These are phyloP conservation scores for Fusarium neocosmosporiellum DNA, from an alignment of 2,329 filamentous ascomycete species.

Conservation along the genomic window DNA sequence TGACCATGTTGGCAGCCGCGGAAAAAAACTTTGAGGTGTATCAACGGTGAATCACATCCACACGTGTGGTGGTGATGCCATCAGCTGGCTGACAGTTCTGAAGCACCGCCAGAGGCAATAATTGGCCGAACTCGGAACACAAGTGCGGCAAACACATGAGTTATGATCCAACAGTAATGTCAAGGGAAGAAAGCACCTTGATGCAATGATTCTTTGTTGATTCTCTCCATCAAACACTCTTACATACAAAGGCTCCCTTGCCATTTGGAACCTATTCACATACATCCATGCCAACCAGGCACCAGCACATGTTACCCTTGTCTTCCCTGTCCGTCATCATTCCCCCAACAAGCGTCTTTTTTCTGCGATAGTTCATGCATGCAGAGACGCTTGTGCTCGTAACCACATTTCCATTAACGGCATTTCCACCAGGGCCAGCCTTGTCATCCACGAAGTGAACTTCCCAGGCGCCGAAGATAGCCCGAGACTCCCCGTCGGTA, in stretches of 20 bases:
- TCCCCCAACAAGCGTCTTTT: slow-evolving; percentile 8
- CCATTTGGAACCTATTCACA: not conserved
- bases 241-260: slow-evolving; percentile 1
- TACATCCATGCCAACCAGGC: not conserved
- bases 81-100: slow-evolving; percentile 4
- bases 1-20: not conserved
- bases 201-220: slow-evolving; percentile 18
- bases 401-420: slow-evolving; percentile 8
- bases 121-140: not conserved
- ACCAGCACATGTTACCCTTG: not conserved
- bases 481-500: not conserved
- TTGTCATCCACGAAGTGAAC: not conserved
- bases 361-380: slow-evolving; percentile 1
- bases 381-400: slow-evolving; percentile 12
- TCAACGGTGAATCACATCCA: slow-evolving; percentile 4
- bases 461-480: not conserved
- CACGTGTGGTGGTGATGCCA: not conserved
- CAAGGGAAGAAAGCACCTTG: not conserved
- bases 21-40: not conserved
- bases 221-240: slow-evolving; percentile 7
- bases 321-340: not conserved
- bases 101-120: not conserved
- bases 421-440: not conserved
- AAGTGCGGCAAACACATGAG: not conserved
- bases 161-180: not conserved